A percentile compares a stretch with the other conserved stretches of the same genome.
Conservation (phyloP, 805 yeast species). For the Wickerhamiella hasegawae region DNA sequence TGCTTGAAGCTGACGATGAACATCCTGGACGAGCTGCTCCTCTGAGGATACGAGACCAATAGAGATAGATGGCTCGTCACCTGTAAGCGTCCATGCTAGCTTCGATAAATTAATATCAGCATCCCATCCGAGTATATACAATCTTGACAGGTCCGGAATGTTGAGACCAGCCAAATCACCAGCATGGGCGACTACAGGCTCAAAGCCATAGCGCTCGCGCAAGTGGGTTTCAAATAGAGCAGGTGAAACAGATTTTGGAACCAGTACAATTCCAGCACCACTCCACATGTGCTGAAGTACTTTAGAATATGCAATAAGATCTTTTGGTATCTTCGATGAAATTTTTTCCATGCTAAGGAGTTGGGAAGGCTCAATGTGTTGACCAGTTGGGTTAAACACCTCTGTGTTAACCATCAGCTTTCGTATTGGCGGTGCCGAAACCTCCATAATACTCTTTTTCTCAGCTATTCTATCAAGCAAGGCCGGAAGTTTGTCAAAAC, state of each 20-base stretch:
- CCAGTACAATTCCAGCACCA: constrained; percentile 10
- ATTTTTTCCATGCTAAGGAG: no score
- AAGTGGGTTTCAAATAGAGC: constrained; percentile 2
- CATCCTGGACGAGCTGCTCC: no score
- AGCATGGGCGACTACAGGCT: constrained; percentile 3
- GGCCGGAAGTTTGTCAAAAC: constrained; percentile 6
- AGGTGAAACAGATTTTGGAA: constrained; percentile 4
- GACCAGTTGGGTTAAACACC: neutral
- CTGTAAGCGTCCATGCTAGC: constrained; percentile 1
- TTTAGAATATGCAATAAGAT: neutral
- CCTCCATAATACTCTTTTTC: constrained; percentile 5
- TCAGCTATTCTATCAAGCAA: neutral
- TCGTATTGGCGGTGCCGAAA: neutral
- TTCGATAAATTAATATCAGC: constrained; percentile 1
- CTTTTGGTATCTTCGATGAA: no score
- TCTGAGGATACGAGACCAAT: no score
- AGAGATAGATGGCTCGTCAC: no score
- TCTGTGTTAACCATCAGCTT: neutral
- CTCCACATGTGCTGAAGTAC: constrained; percentile 5
- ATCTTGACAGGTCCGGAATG: constrained; percentile 4
- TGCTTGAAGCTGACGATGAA: no score
- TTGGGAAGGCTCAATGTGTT: neutral
- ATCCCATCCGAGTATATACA: constrained; percentile 7
- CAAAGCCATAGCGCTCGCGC: neutral
- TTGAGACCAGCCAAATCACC: constrained; percentile 10